Base-by-base conservation (phyloP, 2,329 filamentous ascomycete genomes). In the Trichoderma asperellum region DNA sequence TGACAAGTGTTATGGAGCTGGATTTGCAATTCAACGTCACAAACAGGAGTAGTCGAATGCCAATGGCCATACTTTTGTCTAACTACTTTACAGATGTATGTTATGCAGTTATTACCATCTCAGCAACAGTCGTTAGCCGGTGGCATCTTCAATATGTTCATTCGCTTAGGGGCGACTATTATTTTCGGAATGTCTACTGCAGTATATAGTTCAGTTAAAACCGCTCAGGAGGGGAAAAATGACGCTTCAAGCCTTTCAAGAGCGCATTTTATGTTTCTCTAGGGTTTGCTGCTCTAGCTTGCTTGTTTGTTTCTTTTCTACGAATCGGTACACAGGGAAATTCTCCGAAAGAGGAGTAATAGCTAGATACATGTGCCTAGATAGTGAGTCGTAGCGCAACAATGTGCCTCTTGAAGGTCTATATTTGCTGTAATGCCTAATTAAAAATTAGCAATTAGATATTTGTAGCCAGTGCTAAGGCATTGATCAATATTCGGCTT, bases 21-120 rank as follows among this genome's bases (percentile, higher is more conserved):
- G 62, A 65, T 14, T 12, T 65, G 3, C 53, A 65, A 32, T 57
- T 65, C 27, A 65, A 65, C n/a, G 53, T 65, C n/a, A 35, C 63
- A 12, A 58, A 58, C 5, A 37, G 58, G 29, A 57, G 53, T 35
- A 8, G 10, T 27, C 7, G n/a, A n/a, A 4, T 0, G 2, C n/a
- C 4, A 24, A 12, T 7, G 27, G 21, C 8, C 12, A 4, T 55
- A 10, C 11, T 24, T 12, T 3, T 4, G 11, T 7, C n/a, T 49
- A n/a, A 66, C 18, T 5, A 2, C 37, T 10, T 8, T 49, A n/a
- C 18, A 66, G 63, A 58, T 66, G 53, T 66, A 66, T n/a, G 37
- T 58, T 14, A 66, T 66, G 53, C 53, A 66, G 14, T 58, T 37
- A n/a, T 24, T 66, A 5, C 37, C 37, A 27, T 66, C 53, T 5